Base-by-base conservation (phyloP, 2,329 filamentous ascomycete species). In the Colletotrichum lupini region DNA sequence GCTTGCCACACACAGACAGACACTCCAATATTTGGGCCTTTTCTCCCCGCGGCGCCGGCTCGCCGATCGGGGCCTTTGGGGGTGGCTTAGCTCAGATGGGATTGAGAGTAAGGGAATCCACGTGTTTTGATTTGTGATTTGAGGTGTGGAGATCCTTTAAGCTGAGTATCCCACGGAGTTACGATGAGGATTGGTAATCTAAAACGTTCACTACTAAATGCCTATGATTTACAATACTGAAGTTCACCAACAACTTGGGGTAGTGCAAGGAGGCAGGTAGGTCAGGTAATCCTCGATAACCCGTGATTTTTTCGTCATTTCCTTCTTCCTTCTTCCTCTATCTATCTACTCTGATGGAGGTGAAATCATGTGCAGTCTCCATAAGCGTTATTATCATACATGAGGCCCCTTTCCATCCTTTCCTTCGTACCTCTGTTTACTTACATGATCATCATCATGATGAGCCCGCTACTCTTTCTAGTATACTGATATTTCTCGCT, bases 311-410 rank as follows among this genome's bases (percentile, higher is more conserved):
- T 19, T 14, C 30, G 26, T 59, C 5, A 19, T 67, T 28, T 46
- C 8, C 19, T 49, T 8, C 37, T 28, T 46, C 8, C 19, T 49
- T 8, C 37, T 42, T 14, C 14, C 6, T 42, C 37, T 42, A 16
- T 42, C 55, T 70, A 70, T 70, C 59, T 73, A 70, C 53, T 46
- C 11, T n/a, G 30, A 53, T n/a, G 32, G 30, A 58, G 65, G 3
- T 22, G 16, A 12, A 14, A 16, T 68, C 65, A 58, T 68, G 22
- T 68, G 37, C 58, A 26, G 19, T 68, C 53, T 56, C 66, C 60
- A 49, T 58, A 9, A 5, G 26, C 53, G 55, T 60, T 30, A 59
- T 49, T 56, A 64, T 73, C 60, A 65, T 73, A 73, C 66, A 60
- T 73, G 59, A 53, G 19, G 53, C 14, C 16, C 37, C 37, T 19